Base-by-base conservation (phyloP, 73 alveolate species). In the Effrenium voratum region DNA sequence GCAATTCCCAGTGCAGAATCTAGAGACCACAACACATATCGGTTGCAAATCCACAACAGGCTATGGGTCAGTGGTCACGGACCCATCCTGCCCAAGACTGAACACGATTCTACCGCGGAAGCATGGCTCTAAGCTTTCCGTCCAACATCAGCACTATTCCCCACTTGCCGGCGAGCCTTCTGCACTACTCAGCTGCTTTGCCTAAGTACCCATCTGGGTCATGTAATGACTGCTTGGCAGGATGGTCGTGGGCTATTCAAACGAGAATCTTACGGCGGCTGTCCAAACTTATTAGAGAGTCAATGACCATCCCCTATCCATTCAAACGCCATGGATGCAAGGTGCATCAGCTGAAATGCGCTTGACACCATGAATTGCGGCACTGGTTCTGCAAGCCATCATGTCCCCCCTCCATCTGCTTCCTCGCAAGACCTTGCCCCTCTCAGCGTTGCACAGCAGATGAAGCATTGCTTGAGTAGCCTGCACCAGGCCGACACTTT, bases 161-260 rank as follows among this genome's bases (percentile, higher is more conserved):
- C 30, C 43, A 13, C 34, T 24, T 24, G 41, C n/a, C 82, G 30
- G 22, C 59, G 0, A 10, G 44, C 90, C 92, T 82, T 82, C 92
- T 22, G 92, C 92, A 15, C 43, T 45, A 34, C 32, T 47, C 75
- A 49, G 40, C 50, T 82, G 92, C 73, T 82, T 82, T n/a, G 92
- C 92, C 92, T 82, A n/a, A n/a, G n/a, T n/a, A n/a, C n/a, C n/a
- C n/a, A n/a, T n/a, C n/a, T n/a, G n/a, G n/a, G n/a, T n/a, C n/a
- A n/a, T n/a, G n/a, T n/a, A n/a, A n/a, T n/a, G n/a, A n/a, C n/a
- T n/a, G n/a, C n/a, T n/a, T n/a, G n/a, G n/a, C 40, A 8, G 87
- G 3, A n/a, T 15, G 36, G 26, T 4, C 41, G 40, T 30, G 19
- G 85, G 47, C 32, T 24, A 60, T 38, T 43, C 36, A 57, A 57